A percentile compares a stretch with the other conserved stretches of the same genome.
Conservation (phyloP, 23 red algal species). For the Pyropia yezoensis region DNA sequence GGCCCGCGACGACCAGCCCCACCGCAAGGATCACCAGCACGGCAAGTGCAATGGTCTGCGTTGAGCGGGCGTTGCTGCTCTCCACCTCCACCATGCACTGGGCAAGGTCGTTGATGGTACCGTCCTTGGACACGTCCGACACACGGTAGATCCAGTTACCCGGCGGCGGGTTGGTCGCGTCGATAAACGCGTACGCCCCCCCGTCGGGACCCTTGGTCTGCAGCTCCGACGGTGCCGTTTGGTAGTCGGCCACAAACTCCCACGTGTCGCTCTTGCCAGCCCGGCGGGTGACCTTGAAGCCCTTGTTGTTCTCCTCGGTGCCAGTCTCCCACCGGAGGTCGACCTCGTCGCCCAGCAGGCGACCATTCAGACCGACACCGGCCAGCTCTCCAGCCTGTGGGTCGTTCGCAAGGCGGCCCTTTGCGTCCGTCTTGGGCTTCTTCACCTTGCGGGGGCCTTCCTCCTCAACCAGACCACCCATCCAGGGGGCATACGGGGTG, state of each 20-base stretch:
- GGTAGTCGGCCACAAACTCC: constrained; percentile 70
- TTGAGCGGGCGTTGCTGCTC: constrained; percentile 39
- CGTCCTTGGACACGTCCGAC: constrained; percentile 58
- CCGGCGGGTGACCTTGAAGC: constrained; percentile 73
- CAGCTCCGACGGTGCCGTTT: constrained; percentile 51
- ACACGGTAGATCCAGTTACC: constrained; percentile 92
- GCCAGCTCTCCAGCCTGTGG: constrained; percentile 76
- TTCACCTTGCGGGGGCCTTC: constrained; percentile 37
- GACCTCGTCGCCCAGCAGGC: constrained; percentile 79
- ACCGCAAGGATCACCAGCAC: constrained; percentile 40
- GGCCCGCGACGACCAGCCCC: constrained; percentile 26
- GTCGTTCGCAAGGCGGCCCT: constrained; percentile 70
- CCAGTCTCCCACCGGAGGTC: constrained; percentile 79
- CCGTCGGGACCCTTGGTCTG: constrained; percentile 65
- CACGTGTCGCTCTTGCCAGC: constrained; percentile 48
- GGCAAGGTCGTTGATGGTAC: constrained; percentile 57
- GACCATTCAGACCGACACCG: constrained; percentile 63
- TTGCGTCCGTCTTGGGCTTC: constrained; percentile 62
- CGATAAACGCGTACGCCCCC: constrained; percentile 69
- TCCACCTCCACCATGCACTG: constrained; percentile 79
- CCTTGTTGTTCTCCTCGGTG: constrained; percentile 62
- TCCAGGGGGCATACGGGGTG: constrained; percentile 93
- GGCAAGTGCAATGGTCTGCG: constrained; percentile 61
- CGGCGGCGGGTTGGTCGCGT: constrained; percentile 17
- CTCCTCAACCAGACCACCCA: constrained; percentile 47